Evolutionary conservation across 1,139 yeast species (phyloP), one percentile per base, ranked within the genome.

Genomic region (Nakaseomyces glabratus): DNA sequence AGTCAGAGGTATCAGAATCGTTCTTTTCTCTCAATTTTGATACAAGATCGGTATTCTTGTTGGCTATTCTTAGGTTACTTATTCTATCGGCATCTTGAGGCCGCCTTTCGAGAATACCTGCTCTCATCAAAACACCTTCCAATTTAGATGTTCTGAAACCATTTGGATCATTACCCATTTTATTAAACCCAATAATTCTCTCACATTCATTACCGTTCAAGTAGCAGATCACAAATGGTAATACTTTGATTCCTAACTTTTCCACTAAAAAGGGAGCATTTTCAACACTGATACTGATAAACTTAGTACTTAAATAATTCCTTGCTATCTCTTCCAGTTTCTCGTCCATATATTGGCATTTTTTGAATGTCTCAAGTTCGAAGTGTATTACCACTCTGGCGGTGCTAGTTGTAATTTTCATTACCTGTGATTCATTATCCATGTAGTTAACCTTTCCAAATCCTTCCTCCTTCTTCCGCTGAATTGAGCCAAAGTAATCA

Each of bases 141-240:
- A 79, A 59, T 3, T 65, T 48, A 20, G 61, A 65, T 13, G 69
- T 50, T 6, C 61, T 48, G 41, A 70, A 66, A 25, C 57, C 59
- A 42, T 63, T 63, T 6, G 58, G 49, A 33, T 63, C 56, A 15
- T 52, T 49, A 17, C 62, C 63, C 32, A 82, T 59, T 28, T 69
- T 68, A 35, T 76, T 78, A 48, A 82, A 78, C 6, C 94, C 94
- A 4, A 80, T 67, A 6, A 81, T 53, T 40, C 84, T 58, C 19
- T 69, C 65, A 3, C 63, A 51, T 49, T 81, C 88, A 31, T 65
- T 58, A 1, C 88, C 88, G 20, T 68, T 61, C 21, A 60, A 60
- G 50, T 77, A 82, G n/a, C 75, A 65, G 1, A 79, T 59, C 4
- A 82, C 76, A 47, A 77, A 78, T 1, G 95, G 95, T 7, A 84